Conservation (phyloP, 805 yeast species). For the Candida rishiriensis region DNA sequence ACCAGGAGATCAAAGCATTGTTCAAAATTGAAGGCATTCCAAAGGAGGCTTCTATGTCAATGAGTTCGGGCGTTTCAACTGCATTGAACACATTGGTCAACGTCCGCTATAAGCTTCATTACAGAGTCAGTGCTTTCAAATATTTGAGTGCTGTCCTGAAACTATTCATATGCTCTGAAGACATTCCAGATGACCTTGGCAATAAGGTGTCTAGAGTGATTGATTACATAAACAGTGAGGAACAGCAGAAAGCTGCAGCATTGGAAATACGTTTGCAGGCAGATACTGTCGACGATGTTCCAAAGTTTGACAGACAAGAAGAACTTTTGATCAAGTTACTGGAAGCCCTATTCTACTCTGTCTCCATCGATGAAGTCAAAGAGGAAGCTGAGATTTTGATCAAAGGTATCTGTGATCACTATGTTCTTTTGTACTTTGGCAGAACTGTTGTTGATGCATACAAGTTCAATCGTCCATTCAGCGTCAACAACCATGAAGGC, state of each 20-base stretch:
- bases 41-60: conserved; percentile 60
- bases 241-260: conserved; percentile 16
- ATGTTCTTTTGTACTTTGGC: conserved; percentile 72
- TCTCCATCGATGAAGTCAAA: conserved; percentile 66
- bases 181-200: conserved; percentile 42
- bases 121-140: conserved; percentile 72
- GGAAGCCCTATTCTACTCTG: conserved; percentile 70
- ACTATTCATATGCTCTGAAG: conserved; percentile 57
- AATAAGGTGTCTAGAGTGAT: conserved; percentile 47
- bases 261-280: conserved; percentile 26
- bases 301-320: conserved; percentile 55
- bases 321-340: conserved; percentile 58
- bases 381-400: conserved; percentile 64
- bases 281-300: conserved; percentile 42
- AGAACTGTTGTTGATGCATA: conserved; percentile 66
- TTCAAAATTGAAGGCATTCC: conserved; percentile 68
- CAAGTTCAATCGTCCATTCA: conserved; percentile 64
- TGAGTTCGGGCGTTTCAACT: conserved; percentile 78
- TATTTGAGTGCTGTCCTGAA: conserved; percentile 64
- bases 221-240: conserved; percentile 35
- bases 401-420: conserved; percentile 69
- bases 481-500: conserved; percentile 78
- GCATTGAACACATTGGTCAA: conserved; percentile 76
- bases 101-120: conserved; percentile 54
- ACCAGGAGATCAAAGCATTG: conserved; percentile 65